Percentiles rank a stretch among this genome's conserved stretches.
Evolutionary conservation across 2,329 filamentous ascomycete genomes (phyloP).

Genomic region (Capronia americana): DNA sequence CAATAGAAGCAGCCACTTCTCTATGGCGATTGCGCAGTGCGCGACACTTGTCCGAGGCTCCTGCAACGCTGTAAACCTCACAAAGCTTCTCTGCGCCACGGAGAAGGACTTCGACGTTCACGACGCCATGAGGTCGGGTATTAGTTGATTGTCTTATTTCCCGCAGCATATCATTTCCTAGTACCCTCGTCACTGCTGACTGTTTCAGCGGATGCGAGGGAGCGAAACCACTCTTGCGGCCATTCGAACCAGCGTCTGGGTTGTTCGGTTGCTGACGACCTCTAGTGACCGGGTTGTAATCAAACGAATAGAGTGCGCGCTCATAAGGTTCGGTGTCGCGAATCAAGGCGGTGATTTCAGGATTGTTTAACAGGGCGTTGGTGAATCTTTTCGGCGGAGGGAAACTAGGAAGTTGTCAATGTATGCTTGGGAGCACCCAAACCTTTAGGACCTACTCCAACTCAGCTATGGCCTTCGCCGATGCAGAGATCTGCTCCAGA

Average conservation of each 20-base stretch:
- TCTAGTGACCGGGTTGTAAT: constrained; percentile 66
- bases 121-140: constrained; percentile 65
- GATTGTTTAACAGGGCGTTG: constrained; percentile 83
- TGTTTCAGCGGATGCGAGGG: constrained; percentile 69
- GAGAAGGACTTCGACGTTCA: constrained; percentile 86
- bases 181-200: constrained; percentile 82
- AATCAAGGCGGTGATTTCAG: constrained; percentile 93
- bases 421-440: constrained; percentile 32
- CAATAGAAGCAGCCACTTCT: constrained; percentile 74
- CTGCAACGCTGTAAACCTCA: constrained; percentile 81
- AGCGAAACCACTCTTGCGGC: constrained; percentile 49
- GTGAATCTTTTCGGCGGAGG: constrained; percentile 93
- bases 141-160: constrained; percentile 70
- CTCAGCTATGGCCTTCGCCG: constrained; percentile 76
- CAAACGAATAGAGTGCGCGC: constrained; percentile 90
- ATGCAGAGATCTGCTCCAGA: constrained; percentile 77
- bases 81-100: constrained; percentile 89
- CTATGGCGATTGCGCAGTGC: constrained; percentile 73
- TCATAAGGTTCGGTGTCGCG: constrained; percentile 95
- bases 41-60: constrained; percentile 77
- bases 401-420: constrained; percentile 64
- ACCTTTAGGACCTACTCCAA: constrained; percentile 65
- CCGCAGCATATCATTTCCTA: constrained; percentile 85
- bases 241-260: constrained; percentile 15
- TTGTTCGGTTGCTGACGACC: constrained; percentile 12